Conservation (phyloP, 306 rosid species). For the Ochetophila trinervis region DNA sequence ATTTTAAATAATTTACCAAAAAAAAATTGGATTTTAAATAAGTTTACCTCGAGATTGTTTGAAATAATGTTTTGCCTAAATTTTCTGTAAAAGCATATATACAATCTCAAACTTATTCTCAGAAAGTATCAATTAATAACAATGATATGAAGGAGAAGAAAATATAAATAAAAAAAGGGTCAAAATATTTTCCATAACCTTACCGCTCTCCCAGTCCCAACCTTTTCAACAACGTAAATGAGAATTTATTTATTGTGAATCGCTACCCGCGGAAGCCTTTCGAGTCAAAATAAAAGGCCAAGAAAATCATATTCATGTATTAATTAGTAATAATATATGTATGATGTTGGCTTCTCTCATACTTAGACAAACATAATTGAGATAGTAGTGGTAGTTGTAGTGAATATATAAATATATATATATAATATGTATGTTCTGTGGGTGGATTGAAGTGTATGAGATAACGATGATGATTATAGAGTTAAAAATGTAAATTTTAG, state of each 20-base stretch:
- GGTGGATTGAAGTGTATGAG: conserved; percentile 14
- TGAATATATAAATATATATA: too few relatives aligned
- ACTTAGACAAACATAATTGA: conserved; percentile 4
- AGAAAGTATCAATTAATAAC: too few relatives aligned
- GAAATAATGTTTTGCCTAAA: too few relatives aligned
- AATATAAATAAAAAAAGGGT: not conserved
- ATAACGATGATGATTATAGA: conserved; percentile 2
- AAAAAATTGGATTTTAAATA: too few relatives aligned
- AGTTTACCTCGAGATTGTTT: too few relatives aligned
- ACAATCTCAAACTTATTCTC: too few relatives aligned
- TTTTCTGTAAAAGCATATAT: too few relatives aligned
- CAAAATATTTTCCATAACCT: not conserved
- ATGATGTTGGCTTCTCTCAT: not conserved
- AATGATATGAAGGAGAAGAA: too few relatives aligned
- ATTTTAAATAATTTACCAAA: too few relatives aligned
- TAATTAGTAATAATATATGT: not conserved
- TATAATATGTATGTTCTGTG: not conserved
- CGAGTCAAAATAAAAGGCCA: not conserved
- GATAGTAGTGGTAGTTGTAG: too few relatives aligned
- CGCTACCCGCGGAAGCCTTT: not conserved
- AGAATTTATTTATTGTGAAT: not conserved
- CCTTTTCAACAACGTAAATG: conserved; percentile 15
- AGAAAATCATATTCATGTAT: not conserved
- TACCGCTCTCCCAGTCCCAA: not conserved
- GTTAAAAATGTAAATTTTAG: conserved; percentile 36